These are phyloP conservation scores for Xylaria acuta DNA, from an alignment of 495 filamentous ascomycete genomes.

Conservation along the genomic window DNA sequence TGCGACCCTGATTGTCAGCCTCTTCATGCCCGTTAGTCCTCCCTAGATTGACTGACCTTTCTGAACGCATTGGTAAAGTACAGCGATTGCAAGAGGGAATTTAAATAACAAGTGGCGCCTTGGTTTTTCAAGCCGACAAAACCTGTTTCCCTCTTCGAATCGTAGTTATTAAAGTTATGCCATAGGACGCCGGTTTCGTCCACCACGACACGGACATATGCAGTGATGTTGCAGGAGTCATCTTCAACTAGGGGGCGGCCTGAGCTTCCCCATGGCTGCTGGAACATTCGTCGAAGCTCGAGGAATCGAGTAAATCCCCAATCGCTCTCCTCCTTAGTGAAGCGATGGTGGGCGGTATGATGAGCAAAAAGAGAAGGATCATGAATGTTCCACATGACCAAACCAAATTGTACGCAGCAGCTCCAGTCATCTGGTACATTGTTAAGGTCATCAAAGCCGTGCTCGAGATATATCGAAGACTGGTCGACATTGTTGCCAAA, in stretches of 20 bases:
- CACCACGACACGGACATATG: slow-evolving; percentile 91
- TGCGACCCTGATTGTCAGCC: slow-evolving; percentile 43
- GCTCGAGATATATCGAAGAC: slow-evolving; percentile 95
- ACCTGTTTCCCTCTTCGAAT: slow-evolving; percentile 97
- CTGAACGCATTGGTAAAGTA: slow-evolving; percentile 98
- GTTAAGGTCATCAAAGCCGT: slow-evolving; percentile 72
- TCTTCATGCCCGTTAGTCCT: not conserved
- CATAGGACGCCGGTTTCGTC: slow-evolving; percentile 98
- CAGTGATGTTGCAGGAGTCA: slow-evolving; percentile 84
- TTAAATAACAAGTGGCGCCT: slow-evolving; percentile 97
- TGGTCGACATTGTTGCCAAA: slow-evolving; percentile 91
- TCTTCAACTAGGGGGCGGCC: slow-evolving; percentile 87
- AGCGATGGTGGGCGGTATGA: slow-evolving; percentile 82
- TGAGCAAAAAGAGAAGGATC: slow-evolving; percentile 78
- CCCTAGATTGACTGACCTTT: slow-evolving; percentile 63
- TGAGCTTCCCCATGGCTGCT: slow-evolving; percentile 61
- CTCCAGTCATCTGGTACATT: slow-evolving; percentile 84
- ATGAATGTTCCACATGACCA: slow-evolving; percentile 92
- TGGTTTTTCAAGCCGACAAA: slow-evolving; percentile 98
- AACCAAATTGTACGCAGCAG: slow-evolving; percentile 92
- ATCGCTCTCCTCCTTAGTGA: slow-evolving; percentile 94
- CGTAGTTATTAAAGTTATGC: slow-evolving; percentile 98
- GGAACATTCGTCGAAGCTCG: slow-evolving; percentile 83
- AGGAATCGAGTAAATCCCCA: slow-evolving; percentile 97
- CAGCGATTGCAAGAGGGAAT: slow-evolving; percentile 93